A percentile compares a stretch with the other conserved stretches of the same genome.
Conservation (phyloP, 345 rosid genomes). For the Eucalyptus victrix region DNA sequence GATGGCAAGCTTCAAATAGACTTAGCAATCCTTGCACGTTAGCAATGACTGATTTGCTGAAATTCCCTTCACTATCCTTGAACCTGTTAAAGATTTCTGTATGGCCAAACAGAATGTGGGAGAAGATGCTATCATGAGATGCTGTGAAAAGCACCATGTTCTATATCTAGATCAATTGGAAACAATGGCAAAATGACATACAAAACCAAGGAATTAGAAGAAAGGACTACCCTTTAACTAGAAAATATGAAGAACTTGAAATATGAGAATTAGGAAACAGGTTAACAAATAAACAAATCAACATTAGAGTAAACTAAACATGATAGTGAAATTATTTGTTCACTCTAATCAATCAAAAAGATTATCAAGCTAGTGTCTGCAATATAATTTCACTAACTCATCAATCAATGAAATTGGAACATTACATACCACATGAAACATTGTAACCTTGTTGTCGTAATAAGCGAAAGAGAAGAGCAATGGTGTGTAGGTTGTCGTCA, state of each 20-base stretch:
- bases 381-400: background rate
- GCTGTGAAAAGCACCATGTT: background rate
- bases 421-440: conserved; percentile 1
- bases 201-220: background rate
- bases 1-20: conserved; percentile 9
- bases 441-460: conserved; percentile 10
- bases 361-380: background rate
- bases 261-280: background rate
- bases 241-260: background rate
- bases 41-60: background rate
- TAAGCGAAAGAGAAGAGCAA: conserved; percentile 9
- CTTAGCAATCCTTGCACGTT: conserved; percentile 6
- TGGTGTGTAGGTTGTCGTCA: background rate
- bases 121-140: background rate
- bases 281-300: background rate
- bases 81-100: conserved; percentile 6
- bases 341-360: no score
- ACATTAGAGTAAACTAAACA: background rate
- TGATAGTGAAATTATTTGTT: background rate
- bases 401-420: background rate
- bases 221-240: background rate
- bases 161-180: background rate
- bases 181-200: background rate
- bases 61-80: conserved; percentile 2
- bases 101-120: background rate